These are phyloP conservation scores for Russula griseocarnosa DNA, from an alignment of 768 basidiomycete genomes.

Conservation along the genomic window DNA sequence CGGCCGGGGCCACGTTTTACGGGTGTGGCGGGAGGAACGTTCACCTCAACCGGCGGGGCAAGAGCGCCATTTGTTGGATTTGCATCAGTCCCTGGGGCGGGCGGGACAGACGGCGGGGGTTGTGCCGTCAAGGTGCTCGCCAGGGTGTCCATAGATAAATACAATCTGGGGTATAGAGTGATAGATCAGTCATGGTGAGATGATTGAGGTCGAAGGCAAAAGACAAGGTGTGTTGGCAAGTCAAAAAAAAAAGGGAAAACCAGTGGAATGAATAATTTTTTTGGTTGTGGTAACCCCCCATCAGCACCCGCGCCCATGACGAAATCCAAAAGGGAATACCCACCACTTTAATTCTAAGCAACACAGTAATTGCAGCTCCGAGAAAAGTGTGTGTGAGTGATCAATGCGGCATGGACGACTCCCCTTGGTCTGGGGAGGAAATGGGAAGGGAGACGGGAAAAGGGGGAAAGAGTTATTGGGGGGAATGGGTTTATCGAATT, in stretches of 20 bases:
- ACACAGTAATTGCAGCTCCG: background rate
- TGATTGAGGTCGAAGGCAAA: background rate
- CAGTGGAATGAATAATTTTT: slow-evolving; percentile 24
- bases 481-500: slow-evolving; percentile 12
- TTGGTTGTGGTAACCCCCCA: slow-evolving; percentile 23
- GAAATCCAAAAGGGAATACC: slow-evolving; percentile 16
- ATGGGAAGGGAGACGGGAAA: background rate
- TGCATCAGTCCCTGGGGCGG: slow-evolving; percentile 1
- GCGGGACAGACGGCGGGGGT: slow-evolving; percentile 13
- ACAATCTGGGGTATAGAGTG: background rate
- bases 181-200: background rate
- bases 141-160: slow-evolving; percentile 16
- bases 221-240: background rate
- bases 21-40: slow-evolving; percentile 30
- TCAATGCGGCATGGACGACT: slow-evolving; percentile 8
- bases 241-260: slow-evolving; percentile 1
- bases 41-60: slow-evolving; percentile 1
- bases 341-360: slow-evolving; percentile 9
- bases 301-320: background rate
- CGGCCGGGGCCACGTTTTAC: slow-evolving; percentile 69
- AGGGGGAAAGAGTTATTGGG: slow-evolving; percentile 21
- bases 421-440: slow-evolving; percentile 13
- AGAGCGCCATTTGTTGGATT: slow-evolving; percentile 4
- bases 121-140: slow-evolving; percentile 19
- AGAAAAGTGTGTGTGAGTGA: background rate